phyloP scores from a whole-genome alignment of 352 stramenopile genomes.

The Globisporangium takayamanum region DNA sequence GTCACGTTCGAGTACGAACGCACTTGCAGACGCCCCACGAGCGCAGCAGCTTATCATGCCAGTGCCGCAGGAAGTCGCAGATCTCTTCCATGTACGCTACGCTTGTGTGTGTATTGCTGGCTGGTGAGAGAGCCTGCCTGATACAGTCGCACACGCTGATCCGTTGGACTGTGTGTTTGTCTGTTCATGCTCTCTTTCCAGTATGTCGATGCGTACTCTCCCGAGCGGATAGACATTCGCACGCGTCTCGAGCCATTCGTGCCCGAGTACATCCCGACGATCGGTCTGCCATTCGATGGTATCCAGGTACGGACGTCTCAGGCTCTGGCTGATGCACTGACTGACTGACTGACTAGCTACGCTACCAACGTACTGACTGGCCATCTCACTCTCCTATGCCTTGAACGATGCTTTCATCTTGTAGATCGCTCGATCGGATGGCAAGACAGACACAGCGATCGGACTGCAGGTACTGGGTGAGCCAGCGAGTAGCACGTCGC shows the following conservation, averaged over 20 bases:
- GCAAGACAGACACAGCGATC: constrained; percentile 50
- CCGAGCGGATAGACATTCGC: constrained; percentile 86
- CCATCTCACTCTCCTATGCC: too few species aligned
- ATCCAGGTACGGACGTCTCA: constrained; percentile 34
- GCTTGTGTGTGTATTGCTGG: not conserved
- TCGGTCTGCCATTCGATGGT: constrained; percentile 61
- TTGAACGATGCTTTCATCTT: not conserved
- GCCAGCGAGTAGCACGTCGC: constrained; percentile 71
- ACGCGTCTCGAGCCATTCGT: constrained; percentile 92
- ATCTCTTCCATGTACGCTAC: constrained; percentile 46
- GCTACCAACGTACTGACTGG: too few species aligned
- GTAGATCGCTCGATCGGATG: constrained; percentile 85
- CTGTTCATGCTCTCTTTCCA: constrained; percentile 14
- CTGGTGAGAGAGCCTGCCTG: not conserved
- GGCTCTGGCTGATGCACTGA: too few species aligned
- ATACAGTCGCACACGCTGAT: not conserved
- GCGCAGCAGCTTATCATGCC: constrained; percentile 21
- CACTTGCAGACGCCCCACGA: not conserved
- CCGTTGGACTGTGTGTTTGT: not conserved
- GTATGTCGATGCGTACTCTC: constrained; percentile 79
- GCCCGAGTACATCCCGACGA: constrained; percentile 86
- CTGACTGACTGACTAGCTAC: too few species aligned
- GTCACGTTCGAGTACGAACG: not conserved
- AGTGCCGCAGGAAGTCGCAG: constrained; percentile 49
- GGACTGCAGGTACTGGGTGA: constrained; percentile 87